phyloP scores from a whole-genome alignment of 768 basidiomycete genomes.

The Holtermanniella nyarrowii region DNA sequence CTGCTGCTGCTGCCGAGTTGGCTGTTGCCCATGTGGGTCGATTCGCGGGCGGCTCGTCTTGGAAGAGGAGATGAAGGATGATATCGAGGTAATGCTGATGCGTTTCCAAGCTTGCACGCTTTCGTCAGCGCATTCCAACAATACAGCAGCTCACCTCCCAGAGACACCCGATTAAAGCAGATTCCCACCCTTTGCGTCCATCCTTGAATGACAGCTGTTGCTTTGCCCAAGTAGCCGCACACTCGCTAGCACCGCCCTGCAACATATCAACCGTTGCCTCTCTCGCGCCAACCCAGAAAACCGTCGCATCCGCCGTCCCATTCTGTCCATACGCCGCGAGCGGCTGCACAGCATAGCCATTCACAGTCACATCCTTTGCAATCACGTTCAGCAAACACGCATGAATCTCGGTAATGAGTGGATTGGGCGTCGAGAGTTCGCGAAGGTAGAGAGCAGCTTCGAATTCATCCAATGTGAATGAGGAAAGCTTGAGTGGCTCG shows the following conservation, averaged over 20 bases:
- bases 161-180: constrained; percentile 31
- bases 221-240: constrained; percentile 21
- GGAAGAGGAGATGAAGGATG: constrained; percentile 30
- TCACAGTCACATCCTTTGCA: constrained; percentile 51
- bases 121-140: neutral
- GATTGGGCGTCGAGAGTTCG: constrained; percentile 54
- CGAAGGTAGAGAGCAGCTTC: constrained; percentile 76
- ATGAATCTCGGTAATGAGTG: constrained; percentile 77
- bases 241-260: constrained; percentile 11
- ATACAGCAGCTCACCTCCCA: constrained; percentile 20
- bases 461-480: constrained; percentile 86
- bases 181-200: constrained; percentile 35
- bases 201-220: constrained; percentile 25
- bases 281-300: constrained; percentile 36
- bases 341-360: constrained; percentile 18
- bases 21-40: constrained; percentile 38
- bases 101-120: constrained; percentile 48
- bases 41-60: constrained; percentile 35
- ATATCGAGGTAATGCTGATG: constrained; percentile 47
- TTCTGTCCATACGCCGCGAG: constrained; percentile 7
- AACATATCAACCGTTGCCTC: constrained; percentile 34
- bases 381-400: constrained; percentile 73
- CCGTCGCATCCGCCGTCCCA: constrained; percentile 10
- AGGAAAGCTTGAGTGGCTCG: constrained; percentile 73
- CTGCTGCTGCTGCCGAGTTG: constrained; percentile 2